Conservation (phyloP, 768 basidiomycete genomes). For the Rhodotorula kratochvilovae region DNA sequence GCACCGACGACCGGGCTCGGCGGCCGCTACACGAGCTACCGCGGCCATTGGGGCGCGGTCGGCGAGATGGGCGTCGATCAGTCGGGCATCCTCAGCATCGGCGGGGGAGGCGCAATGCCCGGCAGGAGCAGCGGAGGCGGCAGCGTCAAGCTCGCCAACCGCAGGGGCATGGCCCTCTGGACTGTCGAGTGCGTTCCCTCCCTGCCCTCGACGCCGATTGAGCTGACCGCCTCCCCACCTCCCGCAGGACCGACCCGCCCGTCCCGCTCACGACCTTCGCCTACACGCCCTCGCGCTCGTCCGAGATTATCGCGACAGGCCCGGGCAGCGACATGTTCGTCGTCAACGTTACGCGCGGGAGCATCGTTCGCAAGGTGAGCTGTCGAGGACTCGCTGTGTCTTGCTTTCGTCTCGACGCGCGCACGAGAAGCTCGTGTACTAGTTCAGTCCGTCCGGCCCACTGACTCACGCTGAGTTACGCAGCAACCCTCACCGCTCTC, state of each 20-base stretch:
- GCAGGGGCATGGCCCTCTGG: constrained; percentile 49
- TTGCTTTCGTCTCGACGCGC: no score
- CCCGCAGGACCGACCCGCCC: constrained; percentile 28
- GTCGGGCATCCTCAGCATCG: constrained; percentile 59
- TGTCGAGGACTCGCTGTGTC: constrained; percentile 50
- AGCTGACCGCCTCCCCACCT: background rate
- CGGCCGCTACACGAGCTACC: constrained; percentile 43
- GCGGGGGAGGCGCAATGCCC: constrained; percentile 39
- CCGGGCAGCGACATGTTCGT: constrained; percentile 59
- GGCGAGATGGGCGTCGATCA: constrained; percentile 74
- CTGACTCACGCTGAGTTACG: background rate
- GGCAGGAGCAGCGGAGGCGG: constrained; percentile 32
- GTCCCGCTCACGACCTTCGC: constrained; percentile 40
- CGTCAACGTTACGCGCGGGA: constrained; percentile 70
- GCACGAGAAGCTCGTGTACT: no score
- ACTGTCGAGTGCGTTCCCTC: constrained; percentile 44
- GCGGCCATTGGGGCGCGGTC: constrained; percentile 52
- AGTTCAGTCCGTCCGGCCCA: no score
- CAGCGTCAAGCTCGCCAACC: constrained; percentile 48
- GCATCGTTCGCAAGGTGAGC: constrained; percentile 56
- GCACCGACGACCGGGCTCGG: constrained; percentile 32
- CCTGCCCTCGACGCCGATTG: background rate
- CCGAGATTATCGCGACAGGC: constrained; percentile 58
- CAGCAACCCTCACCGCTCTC: constrained; percentile 31
- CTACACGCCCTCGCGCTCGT: constrained; percentile 49